Evolutionary conservation across 2,329 filamentous ascomycete species (phyloP).

Genomic region (Alternaria panax): DNA sequence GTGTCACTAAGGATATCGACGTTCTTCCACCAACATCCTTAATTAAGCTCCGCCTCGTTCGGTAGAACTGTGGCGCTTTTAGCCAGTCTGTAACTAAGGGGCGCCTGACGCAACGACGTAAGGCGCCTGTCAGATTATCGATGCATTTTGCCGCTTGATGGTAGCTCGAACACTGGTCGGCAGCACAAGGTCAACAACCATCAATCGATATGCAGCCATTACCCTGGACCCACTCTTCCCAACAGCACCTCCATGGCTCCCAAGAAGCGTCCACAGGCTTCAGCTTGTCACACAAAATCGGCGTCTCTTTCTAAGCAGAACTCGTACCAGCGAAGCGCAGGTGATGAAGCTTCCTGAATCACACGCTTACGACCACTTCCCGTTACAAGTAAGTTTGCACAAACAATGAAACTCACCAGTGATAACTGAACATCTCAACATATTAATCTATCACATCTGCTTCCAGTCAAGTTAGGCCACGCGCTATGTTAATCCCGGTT

Average conservation of each 20-base stretch:
- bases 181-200: conserved; percentile 7
- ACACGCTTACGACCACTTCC: conserved; percentile 23
- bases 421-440: background rate
- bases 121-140: conserved; percentile 24
- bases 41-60: conserved; percentile 7
- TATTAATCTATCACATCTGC: conserved; percentile 7
- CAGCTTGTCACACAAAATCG: conserved; percentile 2
- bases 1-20: conserved; percentile 11
- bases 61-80: conserved; percentile 29
- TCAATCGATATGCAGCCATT: background rate
- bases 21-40: conserved; percentile 1
- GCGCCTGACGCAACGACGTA: conserved; percentile 13
- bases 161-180: conserved; percentile 2
- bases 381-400: conserved; percentile 20
- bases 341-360: conserved; percentile 15
- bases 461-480: conserved; percentile 1
- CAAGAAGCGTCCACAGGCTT: background rate
- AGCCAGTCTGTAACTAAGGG: conserved; percentile 16
- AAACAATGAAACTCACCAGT: conserved; percentile 6
- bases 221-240: background rate
- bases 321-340: background rate
- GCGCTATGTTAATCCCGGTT: conserved; percentile 5
- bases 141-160: conserved; percentile 8
- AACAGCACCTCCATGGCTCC: background rate
- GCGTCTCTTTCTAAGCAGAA: background rate